Conservation (phyloP, 192 early-diverging fungal species). For the Lobosporangium transversale region DNA sequence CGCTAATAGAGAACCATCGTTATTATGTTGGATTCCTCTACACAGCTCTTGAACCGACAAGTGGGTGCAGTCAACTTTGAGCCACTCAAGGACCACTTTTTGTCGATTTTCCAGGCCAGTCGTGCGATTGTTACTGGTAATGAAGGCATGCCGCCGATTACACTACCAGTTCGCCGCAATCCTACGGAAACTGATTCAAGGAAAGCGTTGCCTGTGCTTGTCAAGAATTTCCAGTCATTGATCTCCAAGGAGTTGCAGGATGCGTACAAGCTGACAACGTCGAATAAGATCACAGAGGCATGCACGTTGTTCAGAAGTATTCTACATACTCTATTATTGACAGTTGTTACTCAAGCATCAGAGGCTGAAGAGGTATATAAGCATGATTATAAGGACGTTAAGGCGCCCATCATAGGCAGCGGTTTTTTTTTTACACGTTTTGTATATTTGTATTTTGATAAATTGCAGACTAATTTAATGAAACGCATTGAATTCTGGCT, state of each 20-base stretch:
- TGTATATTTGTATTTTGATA: no score
- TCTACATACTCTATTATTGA: constrained; percentile 82
- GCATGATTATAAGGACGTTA: no score
- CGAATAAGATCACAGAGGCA: constrained; percentile 85
- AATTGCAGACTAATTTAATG: no score
- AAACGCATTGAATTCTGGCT: no score
- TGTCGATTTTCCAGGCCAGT: constrained; percentile 84
- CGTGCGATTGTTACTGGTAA: constrained; percentile 70
- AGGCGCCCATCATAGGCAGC: no score
- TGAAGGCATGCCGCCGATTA: constrained; percentile 68
- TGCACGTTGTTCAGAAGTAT: constrained; percentile 78
- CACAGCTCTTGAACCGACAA: constrained; percentile 88
- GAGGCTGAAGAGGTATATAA: constrained; percentile 86
- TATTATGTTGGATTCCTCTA: no score
- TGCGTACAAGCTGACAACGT: constrained; percentile 83
- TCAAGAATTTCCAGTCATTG: constrained; percentile 66
- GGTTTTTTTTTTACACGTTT: no score
- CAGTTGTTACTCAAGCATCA: constrained; percentile 67
- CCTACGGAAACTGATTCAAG: constrained; percentile 63
- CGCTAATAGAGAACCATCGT: no score
- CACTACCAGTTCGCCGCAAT: constrained; percentile 76
- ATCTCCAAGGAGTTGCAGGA: constrained; percentile 80
- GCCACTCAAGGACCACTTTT: constrained; percentile 88
- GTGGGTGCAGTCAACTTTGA: constrained; percentile 94
- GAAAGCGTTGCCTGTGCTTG: constrained; percentile 67